Evolutionary conservation across 2,329 filamentous ascomycete species (phyloP), one percentile per base, ranked within the genome.

Genomic region (Cercospora sesami): DNA sequence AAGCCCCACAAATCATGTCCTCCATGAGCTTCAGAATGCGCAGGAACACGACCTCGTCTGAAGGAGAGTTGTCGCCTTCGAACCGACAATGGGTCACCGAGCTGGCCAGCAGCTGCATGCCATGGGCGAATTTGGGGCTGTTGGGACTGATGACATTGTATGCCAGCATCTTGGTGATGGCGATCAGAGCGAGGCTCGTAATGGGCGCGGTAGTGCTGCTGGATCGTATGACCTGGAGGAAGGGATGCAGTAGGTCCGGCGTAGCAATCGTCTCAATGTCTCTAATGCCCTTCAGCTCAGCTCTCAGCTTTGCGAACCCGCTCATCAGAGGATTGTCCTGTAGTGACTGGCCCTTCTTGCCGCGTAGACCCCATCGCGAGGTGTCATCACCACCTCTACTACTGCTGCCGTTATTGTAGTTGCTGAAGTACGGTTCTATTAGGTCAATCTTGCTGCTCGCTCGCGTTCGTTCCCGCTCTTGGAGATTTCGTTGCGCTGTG

Each of bases 1-100:
- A 93, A 0, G 94, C 92, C 0, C 95, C 92, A 16, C 94, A 96
- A 75, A 99, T 90, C 91, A 99, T 97, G 76, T 93, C 92, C 80
- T 99, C 95, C 95, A 99, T 99, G 58, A 99, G 86, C 78, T 97
- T 95, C 68, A 99, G 81, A 75, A 99, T 98, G 81, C 96, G 91
- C 65, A 98, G 83, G 64, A 98, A 86, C 14, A 99, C 96, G 63
- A 98, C 93, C 80, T 99, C 95, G 76, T 97, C 95, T 69, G 96
- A 93, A 0, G 94, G 90, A 18, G 93, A 93, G 78, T 99, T 95
- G 78, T 93, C 97, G 28, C 95, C 94, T 80, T 98, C 95, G 76
- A 99, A 99, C 68, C 96, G 90, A 78, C 95, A 99, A 79, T 99
- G 94, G 59, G 95, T 99, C 71, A 99, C 95, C 6, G 95, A 95